These are phyloP conservation scores for Cercospora canescens DNA, from an alignment of 2,329 filamentous ascomycete genomes.

Conservation along the genomic window DNA sequence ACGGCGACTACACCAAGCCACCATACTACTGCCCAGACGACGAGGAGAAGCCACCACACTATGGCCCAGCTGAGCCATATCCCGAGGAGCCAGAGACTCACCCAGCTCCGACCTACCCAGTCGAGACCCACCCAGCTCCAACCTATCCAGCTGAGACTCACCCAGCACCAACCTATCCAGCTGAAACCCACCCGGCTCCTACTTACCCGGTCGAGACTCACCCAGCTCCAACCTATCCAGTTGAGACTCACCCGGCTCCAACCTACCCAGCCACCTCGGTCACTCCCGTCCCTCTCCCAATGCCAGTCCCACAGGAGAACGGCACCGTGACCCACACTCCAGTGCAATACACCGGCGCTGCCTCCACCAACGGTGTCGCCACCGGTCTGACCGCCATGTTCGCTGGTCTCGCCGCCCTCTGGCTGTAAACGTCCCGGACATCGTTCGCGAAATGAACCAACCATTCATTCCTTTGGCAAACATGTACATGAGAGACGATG, in stretches of 20 bases:
- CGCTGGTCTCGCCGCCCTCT: constrained; percentile 9
- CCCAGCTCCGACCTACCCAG: neutral
- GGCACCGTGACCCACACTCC: neutral
- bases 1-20: constrained; percentile 9
- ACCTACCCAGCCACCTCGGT: neutral
- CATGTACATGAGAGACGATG: neutral
- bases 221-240: neutral
- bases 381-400: constrained; percentile 12
- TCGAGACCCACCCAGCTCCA: neutral
- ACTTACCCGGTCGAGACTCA: neutral
- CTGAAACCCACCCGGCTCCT: neutral
- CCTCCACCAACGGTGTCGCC: constrained; percentile 7
- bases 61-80: constrained; percentile 8
- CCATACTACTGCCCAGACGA: constrained; percentile 3
- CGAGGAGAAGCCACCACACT: constrained; percentile 3
- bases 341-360: constrained; percentile 7
- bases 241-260: neutral
- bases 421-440: constrained; percentile 4
- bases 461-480: neutral
- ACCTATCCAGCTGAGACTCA: neutral
- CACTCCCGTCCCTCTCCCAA: neutral
- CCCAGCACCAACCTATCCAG: neutral
- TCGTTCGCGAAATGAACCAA: neutral
- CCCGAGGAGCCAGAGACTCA: neutral
- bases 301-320: neutral